phyloP scores from a whole-genome alignment of 2,329 filamentous ascomycete genomes.

The Basipetospora sp. region DNA sequence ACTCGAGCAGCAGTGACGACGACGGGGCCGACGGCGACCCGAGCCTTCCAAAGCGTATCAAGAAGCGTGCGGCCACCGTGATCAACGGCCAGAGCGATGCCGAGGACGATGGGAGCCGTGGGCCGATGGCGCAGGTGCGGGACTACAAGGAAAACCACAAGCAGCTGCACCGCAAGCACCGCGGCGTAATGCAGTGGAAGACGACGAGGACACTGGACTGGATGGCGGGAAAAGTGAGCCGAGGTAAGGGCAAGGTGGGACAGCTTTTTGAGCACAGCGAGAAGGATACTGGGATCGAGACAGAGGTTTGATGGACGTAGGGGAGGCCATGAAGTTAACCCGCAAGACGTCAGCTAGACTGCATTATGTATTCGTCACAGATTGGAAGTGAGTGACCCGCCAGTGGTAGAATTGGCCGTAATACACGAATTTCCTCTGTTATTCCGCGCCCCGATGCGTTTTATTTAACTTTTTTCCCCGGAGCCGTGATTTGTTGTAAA shows the following conservation, averaged over 20 bases:
- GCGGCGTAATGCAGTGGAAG: constrained; percentile 89
- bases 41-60: not conserved
- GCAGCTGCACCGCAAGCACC: constrained; percentile 69
- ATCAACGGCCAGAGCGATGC: not conserved
- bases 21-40: not conserved
- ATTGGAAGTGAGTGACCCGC: too few species aligned
- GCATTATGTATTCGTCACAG: too few species aligned
- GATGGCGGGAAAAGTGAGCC: constrained; percentile 2
- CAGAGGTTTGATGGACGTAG: constrained; percentile 2
- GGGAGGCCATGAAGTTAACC: too few species aligned
- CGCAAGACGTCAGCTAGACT: too few species aligned
- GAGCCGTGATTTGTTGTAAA: too few species aligned
- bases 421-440: too few species aligned
- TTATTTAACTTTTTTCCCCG: too few species aligned
- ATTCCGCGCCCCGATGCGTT: too few species aligned
- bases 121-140: not conserved
- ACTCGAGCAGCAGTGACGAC: not conserved
- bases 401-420: too few species aligned
- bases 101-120: constrained; percentile 2
- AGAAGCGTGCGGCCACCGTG: not conserved
- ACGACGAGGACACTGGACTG: constrained; percentile 69
- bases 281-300: constrained; percentile 1
- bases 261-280: constrained; percentile 1
- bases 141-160: constrained; percentile 45
- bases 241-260: not conserved